Percentiles rank a stretch among this genome's conserved stretches.
Evolutionary conservation across 306 rosid genomes (phyloP).

Genomic region (Prunus salicina): DNA sequence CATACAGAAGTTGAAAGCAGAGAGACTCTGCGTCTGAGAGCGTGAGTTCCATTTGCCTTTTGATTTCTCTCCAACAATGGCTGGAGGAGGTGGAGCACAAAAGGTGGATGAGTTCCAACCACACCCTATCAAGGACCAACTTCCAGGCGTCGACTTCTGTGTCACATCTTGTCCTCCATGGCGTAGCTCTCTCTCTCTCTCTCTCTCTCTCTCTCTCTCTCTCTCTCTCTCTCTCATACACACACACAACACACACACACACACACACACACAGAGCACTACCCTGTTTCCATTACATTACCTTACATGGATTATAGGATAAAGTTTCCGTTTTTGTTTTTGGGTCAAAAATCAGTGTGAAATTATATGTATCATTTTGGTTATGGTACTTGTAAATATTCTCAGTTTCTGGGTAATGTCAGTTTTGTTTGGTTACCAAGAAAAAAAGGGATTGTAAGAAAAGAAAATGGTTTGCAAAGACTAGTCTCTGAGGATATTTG

Average conservation of each 20-base stretch:
- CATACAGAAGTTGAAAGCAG: neutral
- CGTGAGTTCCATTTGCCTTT: neutral
- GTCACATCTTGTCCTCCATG: slow-evolving; percentile 67
- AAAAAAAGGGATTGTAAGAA: neutral
- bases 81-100: slow-evolving; percentile 34
- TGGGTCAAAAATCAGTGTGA: neutral
- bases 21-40: neutral
- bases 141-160: slow-evolving; percentile 76
- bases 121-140: slow-evolving; percentile 76
- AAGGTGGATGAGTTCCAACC: slow-evolving; percentile 63
- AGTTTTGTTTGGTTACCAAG: slow-evolving; percentile 5
- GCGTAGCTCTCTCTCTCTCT: slow-evolving; percentile 38
- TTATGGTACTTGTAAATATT: neutral
- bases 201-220: neutral
- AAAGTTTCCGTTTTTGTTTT: neutral
- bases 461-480: neutral
- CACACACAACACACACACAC: too few species aligned
- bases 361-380: too few species aligned
- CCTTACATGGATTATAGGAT: neutral
- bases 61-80: slow-evolving; percentile 1
- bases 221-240: too few species aligned
- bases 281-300: neutral
- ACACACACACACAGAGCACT: neutral
- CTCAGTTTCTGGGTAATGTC: neutral
- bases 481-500: neutral